These are phyloP conservation scores for Nannizzia gypsea DNA, from an alignment of 2,329 filamentous ascomycete genomes.

Conservation along the genomic window DNA sequence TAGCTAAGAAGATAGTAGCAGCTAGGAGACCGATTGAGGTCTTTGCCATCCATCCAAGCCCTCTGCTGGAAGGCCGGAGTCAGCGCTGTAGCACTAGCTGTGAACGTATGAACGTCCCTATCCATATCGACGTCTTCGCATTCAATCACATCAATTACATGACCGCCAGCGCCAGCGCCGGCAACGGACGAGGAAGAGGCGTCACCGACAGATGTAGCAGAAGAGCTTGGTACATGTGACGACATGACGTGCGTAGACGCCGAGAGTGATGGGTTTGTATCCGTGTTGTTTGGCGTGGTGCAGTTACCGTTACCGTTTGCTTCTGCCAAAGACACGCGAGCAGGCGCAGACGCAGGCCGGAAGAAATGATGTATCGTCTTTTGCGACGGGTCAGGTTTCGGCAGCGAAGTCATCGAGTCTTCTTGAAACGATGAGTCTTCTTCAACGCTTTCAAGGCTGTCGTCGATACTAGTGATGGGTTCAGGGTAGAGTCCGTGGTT, in stretches of 20 bases:
- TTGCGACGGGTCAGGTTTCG: constrained; percentile 27
- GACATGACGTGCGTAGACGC: not conserved
- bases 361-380: constrained; percentile 33
- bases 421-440: constrained; percentile 5
- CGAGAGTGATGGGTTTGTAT: not conserved
- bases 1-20: not conserved
- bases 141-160: not conserved
- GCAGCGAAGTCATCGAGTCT: constrained; percentile 18
- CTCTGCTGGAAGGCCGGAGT: constrained; percentile 15
- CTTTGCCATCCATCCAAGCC: constrained; percentile 21
- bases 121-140: constrained; percentile 23
- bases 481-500: constrained; percentile 9
- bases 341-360: constrained; percentile 20
- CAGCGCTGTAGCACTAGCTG: constrained; percentile 13
- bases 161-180: not conserved
- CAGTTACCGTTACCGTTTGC: not conserved
- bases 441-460: not conserved
- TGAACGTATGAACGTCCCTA: constrained; percentile 20
- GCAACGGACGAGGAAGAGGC: not conserved
- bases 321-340: not conserved
- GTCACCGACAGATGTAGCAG: not conserved
- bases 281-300: not conserved
- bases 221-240: not conserved
- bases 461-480: constrained; percentile 10
- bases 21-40: constrained; percentile 11